Percentiles rank a stretch among this genome's conserved stretches.
These are phyloP conservation scores for Tardiomyces blankii DNA, from an alignment of 1,139 yeast genomes.

Conservation along the genomic window DNA sequence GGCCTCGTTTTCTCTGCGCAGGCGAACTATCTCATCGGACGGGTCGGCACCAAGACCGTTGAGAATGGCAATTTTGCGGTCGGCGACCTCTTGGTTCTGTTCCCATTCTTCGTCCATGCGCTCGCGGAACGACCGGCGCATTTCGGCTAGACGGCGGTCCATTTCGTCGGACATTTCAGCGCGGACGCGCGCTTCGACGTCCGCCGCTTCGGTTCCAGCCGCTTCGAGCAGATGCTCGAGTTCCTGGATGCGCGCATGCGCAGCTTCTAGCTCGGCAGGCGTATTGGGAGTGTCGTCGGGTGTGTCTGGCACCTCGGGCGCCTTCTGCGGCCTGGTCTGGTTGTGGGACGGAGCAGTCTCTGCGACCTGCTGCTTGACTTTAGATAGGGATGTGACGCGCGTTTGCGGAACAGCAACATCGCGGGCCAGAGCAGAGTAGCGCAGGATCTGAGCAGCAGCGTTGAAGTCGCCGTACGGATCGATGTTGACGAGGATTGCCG, in stretches of 20 bases:
- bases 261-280: background rate
- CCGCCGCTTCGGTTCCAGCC: conserved; percentile 14
- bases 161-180: conserved; percentile 23
- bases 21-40: conserved; percentile 2
- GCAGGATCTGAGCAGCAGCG: conserved; percentile 38
- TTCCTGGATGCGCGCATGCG: background rate
- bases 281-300: background rate
- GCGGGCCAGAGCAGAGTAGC: conserved; percentile 30
- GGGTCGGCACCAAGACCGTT: background rate
- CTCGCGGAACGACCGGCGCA: conserved; percentile 16
- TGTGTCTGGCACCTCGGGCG: background rate
- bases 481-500: conserved; percentile 38
- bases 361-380: background rate
- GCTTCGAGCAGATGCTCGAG: conserved; percentile 12
- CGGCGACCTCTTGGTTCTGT: conserved; percentile 15
- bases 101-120: conserved; percentile 18
- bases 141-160: conserved; percentile 22
- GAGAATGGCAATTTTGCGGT: conserved; percentile 15
- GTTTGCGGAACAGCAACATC: conserved; percentile 18
- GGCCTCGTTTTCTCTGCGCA: conserved; percentile 7
- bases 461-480: conserved; percentile 57
- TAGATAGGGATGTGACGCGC: conserved; percentile 10
- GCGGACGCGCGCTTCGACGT: conserved; percentile 23
- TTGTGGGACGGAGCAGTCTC: background rate
- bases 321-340: background rate